Percentiles rank a stretch among this genome's conserved stretches.
Conservation (phyloP, 495 filamentous ascomycete species). For the Penicillium crystallinum region DNA sequence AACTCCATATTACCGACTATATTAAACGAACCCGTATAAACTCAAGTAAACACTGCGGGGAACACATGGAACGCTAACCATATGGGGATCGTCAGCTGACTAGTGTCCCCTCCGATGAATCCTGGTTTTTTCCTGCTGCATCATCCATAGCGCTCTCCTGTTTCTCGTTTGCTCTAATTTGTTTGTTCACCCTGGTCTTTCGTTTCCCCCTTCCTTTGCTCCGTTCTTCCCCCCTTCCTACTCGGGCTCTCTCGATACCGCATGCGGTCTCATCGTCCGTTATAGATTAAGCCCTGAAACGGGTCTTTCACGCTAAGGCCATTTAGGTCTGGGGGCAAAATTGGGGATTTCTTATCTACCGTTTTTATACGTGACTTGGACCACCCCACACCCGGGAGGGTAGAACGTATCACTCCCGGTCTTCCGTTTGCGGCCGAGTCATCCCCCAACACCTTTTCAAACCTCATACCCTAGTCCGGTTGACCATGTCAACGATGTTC, state of each 20-base stretch:
- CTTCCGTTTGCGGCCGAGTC: constrained; percentile 12
- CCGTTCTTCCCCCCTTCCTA: too few relatives aligned
- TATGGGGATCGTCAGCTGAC: constrained; percentile 3
- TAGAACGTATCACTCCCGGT: not conserved
- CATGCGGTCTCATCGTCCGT: constrained; percentile 8
- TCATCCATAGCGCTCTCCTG: constrained; percentile 3
- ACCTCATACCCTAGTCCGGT: constrained; percentile 21
- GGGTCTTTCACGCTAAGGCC: constrained; percentile 24
- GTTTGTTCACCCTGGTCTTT: not conserved
- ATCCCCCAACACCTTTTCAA: not conserved
- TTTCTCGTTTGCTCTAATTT: not conserved
- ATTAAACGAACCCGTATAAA: not conserved
- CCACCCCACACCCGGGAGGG: not conserved
- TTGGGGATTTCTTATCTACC: constrained; percentile 16
- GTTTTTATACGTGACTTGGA: not conserved
- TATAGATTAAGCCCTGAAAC: constrained; percentile 17
- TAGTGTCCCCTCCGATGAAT: not conserved
- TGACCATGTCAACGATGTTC: constrained; percentile 13
- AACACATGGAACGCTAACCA: constrained; percentile 4
- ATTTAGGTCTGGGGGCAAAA: constrained; percentile 24
- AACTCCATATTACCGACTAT: too few relatives aligned
- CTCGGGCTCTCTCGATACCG: not conserved
- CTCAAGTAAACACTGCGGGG: constrained; percentile 8
- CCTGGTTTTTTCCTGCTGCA: not conserved
- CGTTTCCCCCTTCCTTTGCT: not conserved